phyloP scores from a whole-genome alignment of 1,139 yeast species.

The Zygoascus meyerae region DNA sequence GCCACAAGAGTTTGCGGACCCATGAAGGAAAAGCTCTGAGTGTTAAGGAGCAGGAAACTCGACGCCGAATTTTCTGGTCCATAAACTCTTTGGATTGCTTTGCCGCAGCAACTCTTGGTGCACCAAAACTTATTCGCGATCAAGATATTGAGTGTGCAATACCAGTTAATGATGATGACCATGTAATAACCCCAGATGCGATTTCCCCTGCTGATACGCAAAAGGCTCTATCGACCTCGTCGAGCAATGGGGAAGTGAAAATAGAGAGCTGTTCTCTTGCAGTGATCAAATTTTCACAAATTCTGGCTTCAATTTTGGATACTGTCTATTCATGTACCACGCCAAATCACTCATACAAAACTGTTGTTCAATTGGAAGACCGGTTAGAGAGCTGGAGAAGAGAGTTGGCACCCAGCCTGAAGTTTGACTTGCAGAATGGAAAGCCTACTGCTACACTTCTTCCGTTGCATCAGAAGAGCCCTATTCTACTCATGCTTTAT shows the following conservation, averaged over 20 bases:
- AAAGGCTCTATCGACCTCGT: conserved; percentile 4
- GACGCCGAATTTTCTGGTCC: conserved; percentile 82
- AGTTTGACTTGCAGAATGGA: conserved; percentile 65
- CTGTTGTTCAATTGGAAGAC: conserved; percentile 49
- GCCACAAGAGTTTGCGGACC: conserved; percentile 79
- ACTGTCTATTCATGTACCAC: conserved; percentile 38
- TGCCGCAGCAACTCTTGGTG: conserved; percentile 70
- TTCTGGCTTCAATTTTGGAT: conserved; percentile 69
- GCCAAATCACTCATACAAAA: conserved; percentile 43
- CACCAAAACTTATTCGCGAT: conserved; percentile 73
- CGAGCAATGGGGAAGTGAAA: conserved; percentile 3
- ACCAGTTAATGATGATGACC: conserved; percentile 56
- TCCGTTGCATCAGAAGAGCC: conserved; percentile 47
- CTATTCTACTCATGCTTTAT: conserved; percentile 58
- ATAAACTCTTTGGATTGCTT: conserved; percentile 72
- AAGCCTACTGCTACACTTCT: conserved; percentile 38
- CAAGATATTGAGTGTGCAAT: conserved; percentile 80
- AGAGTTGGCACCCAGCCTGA: conserved; percentile 56
- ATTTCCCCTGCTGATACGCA: conserved; percentile 49
- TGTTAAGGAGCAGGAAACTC: conserved; percentile 61
- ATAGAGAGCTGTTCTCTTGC: conserved; percentile 25
- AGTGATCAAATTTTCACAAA: conserved; percentile 58
- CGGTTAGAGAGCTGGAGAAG: conserved; percentile 75
- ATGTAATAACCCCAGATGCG: conserved; percentile 44
- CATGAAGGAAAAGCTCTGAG: conserved; percentile 44